phyloP scores from a whole-genome alignment of 176 grass and related monocot genomes.

The Hordeum vulgare region MorexV3_pseudomolecules_assembly NC_058524.1:23062748-23063247 shows the following conservation, averaged over 20 bases:
- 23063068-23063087: no score
- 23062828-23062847: neutral
- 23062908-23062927: slow-evolving; percentile 28
- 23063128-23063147: no score
- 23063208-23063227: neutral
- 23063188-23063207: neutral
- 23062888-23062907: slow-evolving; percentile 59
- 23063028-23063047: no score
- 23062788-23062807: neutral
- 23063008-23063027: neutral
- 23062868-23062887: slow-evolving; percentile 42
- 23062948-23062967: slow-evolving; percentile 14
- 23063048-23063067: no score
- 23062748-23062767: neutral
- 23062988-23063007: neutral
- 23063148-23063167: no score
- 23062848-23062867: slow-evolving; percentile 36
- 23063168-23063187: no score
- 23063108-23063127: no score
- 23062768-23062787: neutral
- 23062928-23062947: slow-evolving; percentile 49
- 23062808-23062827: neutral
- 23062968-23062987: slow-evolving; percentile 39
- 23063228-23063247: slow-evolving; percentile 43
- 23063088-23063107: no score